Base-by-base conservation (phyloP, 257 asterid species). In the Nemophila menziesii region DNA sequence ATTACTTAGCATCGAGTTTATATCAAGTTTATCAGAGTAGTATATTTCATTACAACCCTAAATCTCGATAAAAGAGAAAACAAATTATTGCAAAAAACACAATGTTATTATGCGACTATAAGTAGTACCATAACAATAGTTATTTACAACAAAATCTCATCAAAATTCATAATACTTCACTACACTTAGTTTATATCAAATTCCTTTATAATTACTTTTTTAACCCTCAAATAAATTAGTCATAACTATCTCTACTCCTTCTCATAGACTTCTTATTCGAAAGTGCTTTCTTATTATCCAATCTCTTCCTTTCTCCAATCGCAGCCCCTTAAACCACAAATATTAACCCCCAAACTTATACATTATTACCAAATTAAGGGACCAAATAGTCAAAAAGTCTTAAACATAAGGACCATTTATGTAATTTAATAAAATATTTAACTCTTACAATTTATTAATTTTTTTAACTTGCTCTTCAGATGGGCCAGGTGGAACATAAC, bases 401-500 rank as follows among this genome's bases (percentile, higher is more conserved):
- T 39, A 43, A 33, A 33, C 33, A 55, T 15, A 16, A 22, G 22
- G 16, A 20, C 13, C 12, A 34, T 6, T 21, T 17, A 8, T 3
- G 4, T 16, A 29, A 33, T 7, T 2, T 17, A 13, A 33, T 27
- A 18, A 11, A 37, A 34, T 6, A 43, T 45, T 34, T 36, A 71
- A 43, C 29, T 42, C 96, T 81, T 79, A 90, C 99, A 90, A 49
- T 61, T 70, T 66, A 13, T 55, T 40, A 19, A 90, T 79, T 75
- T 65, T 79, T 65, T 69, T 77, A 49, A 69, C 67, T 3, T 77
- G 76, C 73, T 81, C 94, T 66, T 67, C 69, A 33, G 99, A 74
- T 60, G 94, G 99, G 63, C 94, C 89, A 17, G 77, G 81, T 5
- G 99, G 94, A 20, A 77, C 94, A 49, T 90, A 90, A 2, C 94